A percentile compares a stretch with the other conserved stretches of the same genome.
Conservation (phyloP, 768 basidiomycete species). For the Pleurotus citrinopileatus region DNA sequence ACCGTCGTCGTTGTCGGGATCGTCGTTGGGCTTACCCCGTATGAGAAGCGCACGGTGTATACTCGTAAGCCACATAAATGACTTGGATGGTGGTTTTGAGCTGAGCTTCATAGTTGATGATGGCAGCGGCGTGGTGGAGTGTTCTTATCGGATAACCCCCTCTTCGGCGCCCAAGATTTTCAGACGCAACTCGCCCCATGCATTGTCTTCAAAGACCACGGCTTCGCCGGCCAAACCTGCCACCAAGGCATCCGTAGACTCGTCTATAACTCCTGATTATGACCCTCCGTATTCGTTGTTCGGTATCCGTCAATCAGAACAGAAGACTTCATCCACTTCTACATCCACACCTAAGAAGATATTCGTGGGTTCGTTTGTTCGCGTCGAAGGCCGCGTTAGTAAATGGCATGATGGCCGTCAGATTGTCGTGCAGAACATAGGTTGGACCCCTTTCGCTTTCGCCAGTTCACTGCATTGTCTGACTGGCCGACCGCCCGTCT, state of each 20-base stretch:
- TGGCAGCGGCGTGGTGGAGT: constrained; percentile 72
- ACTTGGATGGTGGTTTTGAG: background rate
- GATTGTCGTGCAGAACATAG: constrained; percentile 46
- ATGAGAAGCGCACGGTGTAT: constrained; percentile 60
- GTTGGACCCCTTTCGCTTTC: constrained; percentile 26
- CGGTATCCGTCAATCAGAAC: background rate
- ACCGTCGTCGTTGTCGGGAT: constrained; percentile 59
- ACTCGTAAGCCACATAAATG: constrained; percentile 36
- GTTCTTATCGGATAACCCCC: constrained; percentile 40
- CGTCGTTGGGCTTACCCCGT: constrained; percentile 58
- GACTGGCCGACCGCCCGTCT: background rate
- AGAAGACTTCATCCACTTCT: constrained; percentile 17
- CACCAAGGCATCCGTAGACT: too few species aligned
- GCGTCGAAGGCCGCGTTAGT: constrained; percentile 44
- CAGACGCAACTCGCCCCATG: too few species aligned
- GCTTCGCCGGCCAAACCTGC: too few species aligned
- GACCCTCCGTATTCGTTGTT: constrained; percentile 3
- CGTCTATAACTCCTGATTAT: too few species aligned
- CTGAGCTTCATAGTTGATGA: constrained; percentile 59
- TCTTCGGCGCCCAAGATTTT: constrained; percentile 17
- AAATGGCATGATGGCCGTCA: constrained; percentile 39
- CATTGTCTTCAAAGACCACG: too few species aligned
- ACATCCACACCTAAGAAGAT: constrained; percentile 27
- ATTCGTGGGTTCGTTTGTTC: constrained; percentile 42
- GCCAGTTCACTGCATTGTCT: background rate